phyloP scores from a whole-genome alignment of 2,329 filamentous ascomycete genomes.

The Scytalidium sp. region DNA sequence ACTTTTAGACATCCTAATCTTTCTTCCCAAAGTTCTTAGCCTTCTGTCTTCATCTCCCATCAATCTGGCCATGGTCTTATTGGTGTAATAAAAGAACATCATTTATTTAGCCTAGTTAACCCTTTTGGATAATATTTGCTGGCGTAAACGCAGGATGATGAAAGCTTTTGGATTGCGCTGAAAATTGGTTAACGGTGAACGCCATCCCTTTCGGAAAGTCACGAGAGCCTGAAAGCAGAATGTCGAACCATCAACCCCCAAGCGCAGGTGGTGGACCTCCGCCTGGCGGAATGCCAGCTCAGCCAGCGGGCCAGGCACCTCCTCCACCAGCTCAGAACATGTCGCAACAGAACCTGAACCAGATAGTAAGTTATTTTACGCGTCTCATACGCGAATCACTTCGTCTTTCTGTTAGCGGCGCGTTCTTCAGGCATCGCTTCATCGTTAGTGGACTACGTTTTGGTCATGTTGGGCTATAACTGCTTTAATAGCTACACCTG shows the following conservation, averaged over 20 bases:
- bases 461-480: too few species aligned
- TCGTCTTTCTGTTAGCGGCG: neutral
- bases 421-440: neutral
- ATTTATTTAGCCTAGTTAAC: neutral
- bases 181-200: neutral
- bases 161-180: neutral
- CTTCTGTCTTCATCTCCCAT: neutral
- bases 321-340: constrained; percentile 49
- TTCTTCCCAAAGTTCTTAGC: neutral
- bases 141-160: too few species aligned
- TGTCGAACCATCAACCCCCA: constrained; percentile 37
- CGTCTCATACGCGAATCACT: neutral
- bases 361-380: constrained; percentile 68
- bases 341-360: constrained; percentile 88
- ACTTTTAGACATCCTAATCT: neutral
- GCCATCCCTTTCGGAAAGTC: neutral
- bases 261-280: constrained; percentile 27
- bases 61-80: neutral
- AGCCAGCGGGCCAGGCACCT: constrained; percentile 43
- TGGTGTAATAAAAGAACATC: neutral
- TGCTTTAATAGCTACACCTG: too few species aligned
- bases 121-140: neutral
- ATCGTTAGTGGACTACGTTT: too few species aligned
- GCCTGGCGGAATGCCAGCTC: constrained; percentile 39
- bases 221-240: constrained; percentile 8